Percentiles rank a stretch among this genome's conserved stretches.
Evolutionary conservation across 2,329 filamentous ascomycete species (phyloP).

Genomic region (Hypomyces perniciosus): DNA sequence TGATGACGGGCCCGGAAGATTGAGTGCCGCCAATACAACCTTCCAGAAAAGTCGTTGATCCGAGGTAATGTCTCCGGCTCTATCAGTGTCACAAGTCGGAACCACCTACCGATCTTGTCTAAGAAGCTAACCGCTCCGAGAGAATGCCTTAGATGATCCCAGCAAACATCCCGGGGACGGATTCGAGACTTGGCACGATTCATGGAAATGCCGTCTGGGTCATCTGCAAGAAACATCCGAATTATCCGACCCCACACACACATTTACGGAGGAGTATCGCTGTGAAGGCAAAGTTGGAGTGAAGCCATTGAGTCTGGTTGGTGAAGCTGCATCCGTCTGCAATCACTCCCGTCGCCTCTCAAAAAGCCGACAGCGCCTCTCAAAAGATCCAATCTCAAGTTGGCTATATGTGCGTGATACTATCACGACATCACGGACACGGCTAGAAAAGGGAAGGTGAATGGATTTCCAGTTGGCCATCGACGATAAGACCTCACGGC

Average conservation of each 20-base stretch:
- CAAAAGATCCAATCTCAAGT: background rate
- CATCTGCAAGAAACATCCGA: constrained; percentile 1
- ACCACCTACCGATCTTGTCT: constrained; percentile 2
- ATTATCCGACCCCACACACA: constrained; percentile 2
- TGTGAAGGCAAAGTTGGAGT: too few relatives aligned
- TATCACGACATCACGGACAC: constrained; percentile 4
- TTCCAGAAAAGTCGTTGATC: background rate
- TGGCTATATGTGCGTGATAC: background rate
- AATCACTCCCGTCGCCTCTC: too few relatives aligned
- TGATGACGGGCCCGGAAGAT: too few relatives aligned
- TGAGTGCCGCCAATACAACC: too few relatives aligned
- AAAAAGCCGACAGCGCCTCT: too few relatives aligned
- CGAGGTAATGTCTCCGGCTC: background rate
- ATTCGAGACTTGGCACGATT: background rate
- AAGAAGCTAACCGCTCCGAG: background rate
- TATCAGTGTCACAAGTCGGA: background rate
- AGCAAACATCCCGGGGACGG: background rate
- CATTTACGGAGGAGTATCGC: background rate
- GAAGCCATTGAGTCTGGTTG: too few relatives aligned
- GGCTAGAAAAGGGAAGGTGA: constrained; percentile 8
- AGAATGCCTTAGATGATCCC: background rate
- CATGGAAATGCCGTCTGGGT: background rate
- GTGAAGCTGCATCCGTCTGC: too few relatives aligned
- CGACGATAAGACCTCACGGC: too few relatives aligned
- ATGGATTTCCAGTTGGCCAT: too few relatives aligned